Evolutionary conservation across 345 rosid species (phyloP).

Genomic region (Eucalyptus rudis): DNA sequence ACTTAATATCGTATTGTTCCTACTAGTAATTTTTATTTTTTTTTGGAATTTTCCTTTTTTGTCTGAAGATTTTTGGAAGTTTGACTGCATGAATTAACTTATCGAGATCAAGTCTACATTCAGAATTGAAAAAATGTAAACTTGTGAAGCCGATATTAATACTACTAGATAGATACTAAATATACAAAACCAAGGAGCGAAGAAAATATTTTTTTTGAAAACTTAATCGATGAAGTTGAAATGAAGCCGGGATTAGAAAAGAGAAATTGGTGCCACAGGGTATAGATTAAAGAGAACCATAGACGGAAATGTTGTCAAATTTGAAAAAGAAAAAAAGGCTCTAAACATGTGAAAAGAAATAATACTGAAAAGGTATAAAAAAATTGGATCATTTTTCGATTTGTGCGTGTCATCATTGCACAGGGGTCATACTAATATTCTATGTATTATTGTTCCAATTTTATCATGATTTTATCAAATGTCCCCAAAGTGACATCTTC

Average conservation of each 20-base stretch:
- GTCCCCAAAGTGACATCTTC: not conserved
- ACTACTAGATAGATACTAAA: not conserved
- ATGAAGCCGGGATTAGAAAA: not conserved
- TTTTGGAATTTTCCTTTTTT: too few species aligned
- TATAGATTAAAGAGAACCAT: not conserved
- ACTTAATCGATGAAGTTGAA: not conserved
- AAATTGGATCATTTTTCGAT: not conserved
- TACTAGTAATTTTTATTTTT: too few species aligned
- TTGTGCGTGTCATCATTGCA: not conserved
- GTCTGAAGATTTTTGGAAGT: too few species aligned
- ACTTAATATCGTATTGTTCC: too few species aligned
- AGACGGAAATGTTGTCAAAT: not conserved
- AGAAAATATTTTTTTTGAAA: not conserved
- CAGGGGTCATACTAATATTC: not conserved
- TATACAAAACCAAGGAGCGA: not conserved
- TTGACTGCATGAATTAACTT: not conserved
- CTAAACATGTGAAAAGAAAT: not conserved
- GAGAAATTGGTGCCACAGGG: not conserved
- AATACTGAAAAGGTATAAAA: not conserved
- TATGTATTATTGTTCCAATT: not conserved
- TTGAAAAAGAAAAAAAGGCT: not conserved
- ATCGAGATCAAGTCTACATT: not conserved
- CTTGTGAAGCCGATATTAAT: accelerated
- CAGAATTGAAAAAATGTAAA: not conserved
- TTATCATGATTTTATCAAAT: not conserved